Evolutionary conservation across 2,329 filamentous ascomycete genomes (phyloP).

Genomic region (Chaetomium strumarium): DNA sequence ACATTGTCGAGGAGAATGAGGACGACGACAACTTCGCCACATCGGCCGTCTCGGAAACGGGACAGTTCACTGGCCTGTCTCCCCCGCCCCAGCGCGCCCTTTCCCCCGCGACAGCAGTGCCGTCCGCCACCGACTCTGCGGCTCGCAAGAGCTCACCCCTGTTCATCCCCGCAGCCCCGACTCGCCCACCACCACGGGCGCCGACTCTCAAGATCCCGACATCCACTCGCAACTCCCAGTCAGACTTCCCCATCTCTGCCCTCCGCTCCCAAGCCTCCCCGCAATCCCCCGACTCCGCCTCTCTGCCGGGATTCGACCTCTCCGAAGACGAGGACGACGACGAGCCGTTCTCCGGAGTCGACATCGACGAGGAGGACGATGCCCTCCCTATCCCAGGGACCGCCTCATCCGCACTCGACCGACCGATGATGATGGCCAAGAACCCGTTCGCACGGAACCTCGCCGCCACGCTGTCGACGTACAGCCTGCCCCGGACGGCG

Average conservation of each 20-base stretch:
- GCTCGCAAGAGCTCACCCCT: constrained; percentile 4
- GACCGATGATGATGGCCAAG: constrained; percentile 23
- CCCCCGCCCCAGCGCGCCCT: constrained; percentile 45
- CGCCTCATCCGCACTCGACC: no score
- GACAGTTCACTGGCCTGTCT: constrained; percentile 44
- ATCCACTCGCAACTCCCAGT: constrained; percentile 16
- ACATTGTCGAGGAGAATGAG: constrained; percentile 46
- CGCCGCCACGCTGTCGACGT: constrained; percentile 33
- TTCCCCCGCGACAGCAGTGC: constrained; percentile 26
- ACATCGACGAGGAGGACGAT: constrained; percentile 26
- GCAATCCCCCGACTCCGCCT: constrained; percentile 34
- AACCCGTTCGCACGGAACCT: constrained; percentile 25
- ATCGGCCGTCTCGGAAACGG: constrained; percentile 41
- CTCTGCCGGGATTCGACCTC: constrained; percentile 43
- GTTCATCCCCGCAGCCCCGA: constrained; percentile 7
- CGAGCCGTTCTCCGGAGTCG: constrained; percentile 33
- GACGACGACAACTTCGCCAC: constrained; percentile 60
- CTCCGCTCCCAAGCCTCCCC: constrained; percentile 29
- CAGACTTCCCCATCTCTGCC: constrained; percentile 24
- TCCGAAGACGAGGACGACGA: constrained; percentile 32
- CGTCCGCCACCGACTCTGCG: not conserved
- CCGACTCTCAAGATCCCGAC: constrained; percentile 2
- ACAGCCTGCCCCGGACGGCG: constrained; percentile 41
- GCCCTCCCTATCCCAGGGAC: not conserved
- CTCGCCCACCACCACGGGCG: not conserved